Percentiles rank a stretch among this genome's conserved stretches.
Conservation (phyloP, 1,139 yeast genomes). For the Debaryomyces nepalensis region DNA sequence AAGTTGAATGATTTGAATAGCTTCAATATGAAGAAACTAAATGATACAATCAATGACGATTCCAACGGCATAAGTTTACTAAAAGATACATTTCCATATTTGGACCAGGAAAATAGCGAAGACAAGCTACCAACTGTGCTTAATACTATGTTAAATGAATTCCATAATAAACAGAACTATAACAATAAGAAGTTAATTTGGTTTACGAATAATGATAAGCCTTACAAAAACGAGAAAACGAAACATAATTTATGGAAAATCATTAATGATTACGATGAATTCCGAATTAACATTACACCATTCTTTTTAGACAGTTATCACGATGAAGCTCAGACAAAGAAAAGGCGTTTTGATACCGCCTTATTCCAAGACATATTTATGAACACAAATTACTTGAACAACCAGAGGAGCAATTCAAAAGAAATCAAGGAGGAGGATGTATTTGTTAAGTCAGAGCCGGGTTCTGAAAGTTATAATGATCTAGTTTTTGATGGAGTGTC, state of each 20-base stretch:
- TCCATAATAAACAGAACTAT: slow-evolving; percentile 34
- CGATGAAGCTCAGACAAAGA: slow-evolving; percentile 19
- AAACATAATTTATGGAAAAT: slow-evolving; percentile 56
- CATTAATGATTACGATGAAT: slow-evolving; percentile 61
- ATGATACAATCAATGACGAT: slow-evolving; percentile 39
- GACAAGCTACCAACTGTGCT: slow-evolving; percentile 37
- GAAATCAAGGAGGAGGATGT: slow-evolving; percentile 15
- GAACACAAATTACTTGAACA: slow-evolving; percentile 42
- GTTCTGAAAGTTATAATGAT: slow-evolving; percentile 10
- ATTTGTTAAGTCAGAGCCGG: not conserved
- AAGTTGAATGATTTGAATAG: slow-evolving; percentile 42
- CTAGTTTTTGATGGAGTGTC: slow-evolving; percentile 18
- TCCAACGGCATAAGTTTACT: slow-evolving; percentile 23
- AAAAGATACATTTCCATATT: slow-evolving; percentile 22
- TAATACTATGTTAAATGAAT: slow-evolving; percentile 39
- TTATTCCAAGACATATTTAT: slow-evolving; percentile 62
- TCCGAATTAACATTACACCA: slow-evolving; percentile 61
- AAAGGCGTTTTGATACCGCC: slow-evolving; percentile 49
- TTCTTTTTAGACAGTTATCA: slow-evolving; percentile 53
- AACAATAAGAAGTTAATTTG: slow-evolving; percentile 45
- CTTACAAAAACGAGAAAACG: slow-evolving; percentile 31
- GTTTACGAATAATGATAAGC: slow-evolving; percentile 49
- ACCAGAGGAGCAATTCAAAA: slow-evolving; percentile 13
- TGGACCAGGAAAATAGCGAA: slow-evolving; percentile 37
- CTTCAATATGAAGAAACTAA: slow-evolving; percentile 44